Evolutionary conservation across 345 rosid genomes (phyloP).

Genomic region (Noccaea caerulescens): DNA sequence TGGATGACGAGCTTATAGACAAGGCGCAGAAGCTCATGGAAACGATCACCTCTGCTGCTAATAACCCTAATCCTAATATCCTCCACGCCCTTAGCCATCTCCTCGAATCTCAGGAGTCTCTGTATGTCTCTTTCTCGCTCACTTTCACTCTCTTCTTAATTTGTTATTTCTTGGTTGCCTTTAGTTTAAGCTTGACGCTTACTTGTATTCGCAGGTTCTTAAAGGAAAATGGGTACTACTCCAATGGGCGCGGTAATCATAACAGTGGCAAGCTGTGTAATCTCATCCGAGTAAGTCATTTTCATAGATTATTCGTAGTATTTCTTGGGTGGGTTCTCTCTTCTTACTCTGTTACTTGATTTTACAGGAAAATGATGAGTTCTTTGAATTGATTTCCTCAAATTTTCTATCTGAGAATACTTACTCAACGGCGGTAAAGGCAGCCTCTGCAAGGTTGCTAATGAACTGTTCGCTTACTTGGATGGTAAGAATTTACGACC

Average conservation of each 20-base stretch:
- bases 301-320: not conserved
- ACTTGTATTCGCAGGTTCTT: constrained; percentile 53
- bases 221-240: constrained; percentile 56
- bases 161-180: constrained; percentile 3
- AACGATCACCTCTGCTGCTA: constrained; percentile 64
- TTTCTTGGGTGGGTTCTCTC: constrained; percentile 8
- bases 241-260: constrained; percentile 76
- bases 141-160: constrained; percentile 1
- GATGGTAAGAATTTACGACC: constrained; percentile 51
- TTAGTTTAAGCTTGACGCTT: constrained; percentile 19
- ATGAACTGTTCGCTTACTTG: constrained; percentile 79
- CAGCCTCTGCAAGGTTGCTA: constrained; percentile 87
- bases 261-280: constrained; percentile 77
- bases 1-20: constrained; percentile 65
- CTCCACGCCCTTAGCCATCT: constrained; percentile 86
- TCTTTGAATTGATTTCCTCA: constrained; percentile 88
- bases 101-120: constrained; percentile 81
- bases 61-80: constrained; percentile 72
- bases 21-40: constrained; percentile 87
- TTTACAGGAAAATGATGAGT: constrained; percentile 93
- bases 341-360: constrained; percentile 27
- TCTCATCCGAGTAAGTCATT: constrained; percentile 64
- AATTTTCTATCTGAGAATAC: constrained; percentile 79
- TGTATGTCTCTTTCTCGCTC: constrained; percentile 48
- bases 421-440: constrained; percentile 74